Percentiles rank a stretch among this genome's conserved stretches.
Evolutionary conservation across 1,284 basidiomycete species (phyloP).

Genomic region (Tilletia caries): DNA sequence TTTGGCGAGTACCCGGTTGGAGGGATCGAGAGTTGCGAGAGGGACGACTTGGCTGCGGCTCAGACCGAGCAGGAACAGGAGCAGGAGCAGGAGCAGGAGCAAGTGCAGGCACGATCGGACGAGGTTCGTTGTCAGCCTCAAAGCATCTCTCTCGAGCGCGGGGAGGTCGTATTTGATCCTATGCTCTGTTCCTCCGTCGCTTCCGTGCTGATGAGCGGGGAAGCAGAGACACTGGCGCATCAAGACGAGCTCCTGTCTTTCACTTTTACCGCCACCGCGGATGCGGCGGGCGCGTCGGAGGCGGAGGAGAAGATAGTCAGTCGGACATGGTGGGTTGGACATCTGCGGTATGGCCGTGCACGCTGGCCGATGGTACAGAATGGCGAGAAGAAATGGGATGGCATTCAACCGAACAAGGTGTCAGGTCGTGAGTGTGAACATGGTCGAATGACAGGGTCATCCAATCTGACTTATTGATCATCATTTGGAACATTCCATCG

Average conservation of each 20-base stretch:
- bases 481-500: not conserved
- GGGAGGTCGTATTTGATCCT: not conserved
- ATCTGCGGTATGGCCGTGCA: conserved; percentile 29
- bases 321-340: conserved; percentile 37
- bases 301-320: not conserved
- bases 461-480: too few relatives aligned
- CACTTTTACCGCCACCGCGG: conserved; percentile 24
- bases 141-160: not conserved
- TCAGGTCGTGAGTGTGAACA: conserved; percentile 13
- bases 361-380: conserved; percentile 38
- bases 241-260: conserved; percentile 26
- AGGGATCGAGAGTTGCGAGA: conserved; percentile 33
- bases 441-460: too few relatives aligned
- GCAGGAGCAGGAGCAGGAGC: not conserved
- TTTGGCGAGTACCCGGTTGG: conserved; percentile 11
- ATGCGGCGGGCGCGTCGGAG: conserved; percentile 3
- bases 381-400: conserved; percentile 27
- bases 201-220: not conserved
- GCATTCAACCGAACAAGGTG: conserved; percentile 32
- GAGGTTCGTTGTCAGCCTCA: not conserved
- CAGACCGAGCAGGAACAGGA: not conserved
- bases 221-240: too few relatives aligned
- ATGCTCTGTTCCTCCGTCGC: not conserved
- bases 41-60: conserved; percentile 24
- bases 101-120: not conserved